A percentile compares a stretch with the other conserved stretches of the same genome.
Evolutionary conservation across 2,329 filamentous ascomycete species (phyloP).

Genomic region (Spiromastix sp.): DNA sequence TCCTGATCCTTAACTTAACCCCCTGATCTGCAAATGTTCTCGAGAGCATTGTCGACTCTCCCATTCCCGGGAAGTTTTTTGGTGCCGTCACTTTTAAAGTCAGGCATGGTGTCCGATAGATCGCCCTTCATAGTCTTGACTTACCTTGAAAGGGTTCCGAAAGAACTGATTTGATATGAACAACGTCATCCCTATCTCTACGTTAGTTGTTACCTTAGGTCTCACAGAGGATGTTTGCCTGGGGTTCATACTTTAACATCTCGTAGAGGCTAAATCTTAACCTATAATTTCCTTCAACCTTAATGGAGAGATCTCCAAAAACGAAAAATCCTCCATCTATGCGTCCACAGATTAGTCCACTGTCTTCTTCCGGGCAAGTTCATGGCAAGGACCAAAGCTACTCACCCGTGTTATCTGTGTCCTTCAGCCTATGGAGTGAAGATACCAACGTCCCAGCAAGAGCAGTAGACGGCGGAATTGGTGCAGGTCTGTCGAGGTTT

Average conservation of each 20-base stretch:
- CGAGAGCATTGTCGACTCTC: conserved; percentile 71
- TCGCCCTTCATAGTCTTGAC: conserved; percentile 19
- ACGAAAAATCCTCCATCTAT: conserved; percentile 78
- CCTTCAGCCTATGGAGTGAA: conserved; percentile 72
- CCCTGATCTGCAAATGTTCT: conserved; percentile 80
- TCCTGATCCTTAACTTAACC: conserved; percentile 69
- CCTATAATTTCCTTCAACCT: conserved; percentile 59
- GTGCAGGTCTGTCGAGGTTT: conserved; percentile 34
- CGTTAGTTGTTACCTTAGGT: neutral
- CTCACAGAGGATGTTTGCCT: neutral
- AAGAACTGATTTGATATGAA: conserved; percentile 43
- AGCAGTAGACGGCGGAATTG: conserved; percentile 39
- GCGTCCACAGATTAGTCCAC: neutral
- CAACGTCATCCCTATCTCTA: conserved; percentile 30
- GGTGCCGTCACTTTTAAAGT: conserved; percentile 29
- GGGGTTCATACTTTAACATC: conserved; percentile 45
- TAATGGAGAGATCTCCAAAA: conserved; percentile 79
- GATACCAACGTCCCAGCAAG: conserved; percentile 66
- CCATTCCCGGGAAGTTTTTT: conserved; percentile 69
- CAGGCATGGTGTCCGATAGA: neutral
- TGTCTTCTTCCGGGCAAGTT: neutral
- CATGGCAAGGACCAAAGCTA: conserved; percentile 11
- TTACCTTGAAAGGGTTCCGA: conserved; percentile 61
- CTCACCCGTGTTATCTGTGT: conserved; percentile 55
- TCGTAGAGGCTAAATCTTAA: conserved; percentile 72